Conservation (phyloP, 176 grass and related monocot species). For the Elymus sibiricus region DNA sequence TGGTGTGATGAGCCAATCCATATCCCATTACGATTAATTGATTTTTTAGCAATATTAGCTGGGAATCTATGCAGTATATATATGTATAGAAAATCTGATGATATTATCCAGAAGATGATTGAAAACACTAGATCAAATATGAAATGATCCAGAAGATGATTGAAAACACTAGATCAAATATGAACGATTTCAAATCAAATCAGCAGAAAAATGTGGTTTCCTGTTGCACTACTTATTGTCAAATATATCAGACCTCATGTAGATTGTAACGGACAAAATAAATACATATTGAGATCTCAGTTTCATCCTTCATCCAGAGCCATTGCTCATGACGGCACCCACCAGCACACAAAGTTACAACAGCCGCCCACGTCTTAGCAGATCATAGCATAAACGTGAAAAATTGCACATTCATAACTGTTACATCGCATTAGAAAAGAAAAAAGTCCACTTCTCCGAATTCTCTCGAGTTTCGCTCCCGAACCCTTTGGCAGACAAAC, state of each 20-base stretch:
- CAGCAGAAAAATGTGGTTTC: too few relatives aligned
- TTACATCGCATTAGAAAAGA: slow-evolving; percentile 27
- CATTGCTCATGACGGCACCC: not conserved
- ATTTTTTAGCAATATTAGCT: too few relatives aligned
- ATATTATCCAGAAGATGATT: too few relatives aligned
- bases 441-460: not conserved
- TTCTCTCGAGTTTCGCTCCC: slow-evolving; percentile 19
- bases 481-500: not conserved
- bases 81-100: too few relatives aligned
- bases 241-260: not conserved
- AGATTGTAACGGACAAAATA: not conserved
- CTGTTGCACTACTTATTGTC: too few relatives aligned
- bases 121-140: too few relatives aligned
- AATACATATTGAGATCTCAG: not conserved
- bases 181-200: not conserved
- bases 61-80: too few relatives aligned
- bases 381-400: slow-evolving; percentile 8
- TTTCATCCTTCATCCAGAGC: not conserved
- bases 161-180: not conserved
- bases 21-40: too few relatives aligned
- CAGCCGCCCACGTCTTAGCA: slow-evolving; percentile 9
- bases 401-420: not conserved
- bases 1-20: not conserved
- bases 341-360: slow-evolving; percentile 4
- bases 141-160: too few relatives aligned